These are phyloP conservation scores for Spergularia marina DNA, from an alignment of 148 eudicot genomes.

Conservation along the genomic window DNA sequence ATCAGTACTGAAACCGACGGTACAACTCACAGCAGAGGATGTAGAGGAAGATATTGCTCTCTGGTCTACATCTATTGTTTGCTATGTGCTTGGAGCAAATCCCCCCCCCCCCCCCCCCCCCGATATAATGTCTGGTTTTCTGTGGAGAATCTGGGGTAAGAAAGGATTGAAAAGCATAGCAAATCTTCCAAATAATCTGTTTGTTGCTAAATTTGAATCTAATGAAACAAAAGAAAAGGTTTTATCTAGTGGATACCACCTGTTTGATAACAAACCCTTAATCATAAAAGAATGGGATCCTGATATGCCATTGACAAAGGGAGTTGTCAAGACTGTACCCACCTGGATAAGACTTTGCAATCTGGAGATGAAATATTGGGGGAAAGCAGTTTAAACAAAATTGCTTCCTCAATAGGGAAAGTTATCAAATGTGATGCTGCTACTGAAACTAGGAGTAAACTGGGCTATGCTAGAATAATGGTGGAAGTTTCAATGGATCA, in stretches of 20 bases:
- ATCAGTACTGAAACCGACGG: no score
- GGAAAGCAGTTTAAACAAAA: neutral
- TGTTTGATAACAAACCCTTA: neutral
- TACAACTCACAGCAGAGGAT: neutral
- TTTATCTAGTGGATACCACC: neutral
- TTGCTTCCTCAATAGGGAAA: neutral
- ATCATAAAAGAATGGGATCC: neutral
- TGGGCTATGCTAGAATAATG: neutral
- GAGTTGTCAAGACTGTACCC: neutral
- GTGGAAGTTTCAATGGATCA: neutral
- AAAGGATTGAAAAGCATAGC: no score
- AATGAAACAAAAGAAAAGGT: neutral
- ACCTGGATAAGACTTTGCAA: no score
- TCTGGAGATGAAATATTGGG: neutral
- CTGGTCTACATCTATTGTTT: neutral
- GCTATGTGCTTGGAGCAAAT: neutral
- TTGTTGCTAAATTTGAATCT: neutral
- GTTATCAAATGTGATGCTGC: no score
- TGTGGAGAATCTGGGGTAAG: no score
- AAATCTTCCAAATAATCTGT: no score
- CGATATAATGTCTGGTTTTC: no score
- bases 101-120: no score
- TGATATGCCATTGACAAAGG: neutral
- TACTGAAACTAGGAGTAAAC: no score
- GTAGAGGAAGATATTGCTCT: neutral